Conservation (phyloP, 129 eudicot genomes). For the Smallanthus sonchifolius region DNA sequence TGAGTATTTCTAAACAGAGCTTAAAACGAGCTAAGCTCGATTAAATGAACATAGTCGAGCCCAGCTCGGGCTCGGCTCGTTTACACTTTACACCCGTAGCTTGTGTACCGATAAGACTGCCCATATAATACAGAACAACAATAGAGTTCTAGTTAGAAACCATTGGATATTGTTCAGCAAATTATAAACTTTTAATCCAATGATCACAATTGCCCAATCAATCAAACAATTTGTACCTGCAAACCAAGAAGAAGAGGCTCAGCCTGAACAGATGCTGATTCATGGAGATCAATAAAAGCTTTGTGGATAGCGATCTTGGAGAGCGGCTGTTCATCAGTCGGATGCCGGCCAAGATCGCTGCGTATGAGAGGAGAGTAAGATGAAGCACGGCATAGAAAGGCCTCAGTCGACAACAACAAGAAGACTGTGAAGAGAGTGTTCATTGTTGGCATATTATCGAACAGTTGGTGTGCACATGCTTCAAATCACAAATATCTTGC, state of each 20-base stretch:
- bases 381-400: constrained; percentile 16
- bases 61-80: no score
- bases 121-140: neutral
- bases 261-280: constrained; percentile 45
- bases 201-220: no score
- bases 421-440: constrained; percentile 5
- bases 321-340: constrained; percentile 54
- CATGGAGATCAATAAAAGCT: constrained; percentile 34
- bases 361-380: constrained; percentile 12
- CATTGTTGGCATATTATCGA: constrained; percentile 17
- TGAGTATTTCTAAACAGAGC: no score
- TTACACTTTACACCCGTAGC: no score
- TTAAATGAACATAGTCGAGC: no score
- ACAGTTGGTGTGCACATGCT: constrained; percentile 22
- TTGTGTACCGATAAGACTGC: no score
- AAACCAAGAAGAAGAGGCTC: constrained; percentile 58
- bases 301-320: constrained; percentile 52
- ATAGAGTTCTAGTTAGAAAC: neutral
- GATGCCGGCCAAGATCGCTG: constrained; percentile 17
- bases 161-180: neutral
- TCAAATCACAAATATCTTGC: neutral
- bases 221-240: constrained; percentile 40
- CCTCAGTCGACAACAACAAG: constrained; percentile 7
- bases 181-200: neutral
- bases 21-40: no score